These are phyloP conservation scores for Rhizopus stolonifer DNA, from an alignment of 371 early-diverging fungal genomes.

Conservation along the genomic window DNA sequence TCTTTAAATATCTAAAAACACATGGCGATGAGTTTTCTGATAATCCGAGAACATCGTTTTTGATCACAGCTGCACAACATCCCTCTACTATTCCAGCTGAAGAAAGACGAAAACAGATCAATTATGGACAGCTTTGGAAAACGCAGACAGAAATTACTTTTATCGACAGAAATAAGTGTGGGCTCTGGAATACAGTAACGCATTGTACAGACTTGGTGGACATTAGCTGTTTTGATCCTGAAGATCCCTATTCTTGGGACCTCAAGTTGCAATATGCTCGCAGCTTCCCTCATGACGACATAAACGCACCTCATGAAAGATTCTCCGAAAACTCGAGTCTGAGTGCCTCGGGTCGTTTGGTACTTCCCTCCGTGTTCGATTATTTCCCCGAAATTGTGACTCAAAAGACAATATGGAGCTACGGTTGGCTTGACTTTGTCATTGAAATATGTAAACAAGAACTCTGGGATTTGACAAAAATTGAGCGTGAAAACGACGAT, in stretches of 20 bases:
- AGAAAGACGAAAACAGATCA: conserved; percentile 1
- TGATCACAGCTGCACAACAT: conserved; percentile 22
- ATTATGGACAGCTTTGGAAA: conserved; percentile 17
- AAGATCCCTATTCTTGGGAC: conserved; percentile 48
- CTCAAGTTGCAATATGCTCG: conserved; percentile 35
- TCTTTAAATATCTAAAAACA: conserved; percentile 14
- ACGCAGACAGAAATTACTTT: conserved; percentile 23
- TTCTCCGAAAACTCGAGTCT: conserved; percentile 26
- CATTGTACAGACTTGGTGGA: conserved; percentile 31
- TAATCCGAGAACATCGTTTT: conserved; percentile 26
- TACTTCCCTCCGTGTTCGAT: conserved; percentile 20
- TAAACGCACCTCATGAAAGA: conserved; percentile 41
- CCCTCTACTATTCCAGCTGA: conserved; percentile 8
- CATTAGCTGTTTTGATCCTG: conserved; percentile 27
- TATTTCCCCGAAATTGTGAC: conserved; percentile 26
- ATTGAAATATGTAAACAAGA: conserved; percentile 44
- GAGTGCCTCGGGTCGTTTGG: conserved; percentile 19
- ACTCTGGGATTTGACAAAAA: conserved; percentile 32
- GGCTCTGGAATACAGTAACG: conserved; percentile 36
- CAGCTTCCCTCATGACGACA: conserved; percentile 24
- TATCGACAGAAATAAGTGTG: conserved; percentile 18
- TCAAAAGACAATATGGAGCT: conserved; percentile 44
- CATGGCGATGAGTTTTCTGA: conserved; percentile 22
- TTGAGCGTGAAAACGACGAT: conserved; percentile 17
- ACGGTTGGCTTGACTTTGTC: conserved; percentile 32